Evolutionary conservation across 768 basidiomycete species (phyloP), one percentile per base, ranked within the genome.

Genomic region (Lenzites betulinus): DNA sequence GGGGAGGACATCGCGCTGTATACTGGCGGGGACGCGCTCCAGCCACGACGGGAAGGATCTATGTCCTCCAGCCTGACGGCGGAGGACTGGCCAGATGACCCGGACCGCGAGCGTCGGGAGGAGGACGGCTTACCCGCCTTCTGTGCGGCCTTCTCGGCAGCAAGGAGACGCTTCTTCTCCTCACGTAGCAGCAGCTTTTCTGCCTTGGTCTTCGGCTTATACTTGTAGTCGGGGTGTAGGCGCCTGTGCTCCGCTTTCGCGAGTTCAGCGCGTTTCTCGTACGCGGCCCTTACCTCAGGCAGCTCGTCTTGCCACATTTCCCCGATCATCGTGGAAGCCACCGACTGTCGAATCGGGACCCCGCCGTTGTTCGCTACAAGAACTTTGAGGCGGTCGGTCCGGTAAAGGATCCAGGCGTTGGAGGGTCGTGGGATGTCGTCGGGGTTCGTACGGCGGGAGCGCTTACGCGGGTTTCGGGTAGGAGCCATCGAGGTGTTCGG

Each of bases 151-250:
- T 54, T 57, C 59, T 59, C 58, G 38, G 54, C 59, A 39, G 4
- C 30, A 5, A 4, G 4, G 11, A 11, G 6, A 33, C 9, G 46
- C 55, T 64, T 61, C 25, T 26, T 48, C 59, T 56, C 52, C 18
- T 58, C 54, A 2, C 48, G 1, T n/a, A n/a, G n/a, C n/a, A n/a
- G n/a, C n/a, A 57, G 60, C 48, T 68, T 69, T 22, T 67, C 57
- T 26, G 63, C 65, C 51, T 66, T 68, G 50, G 64, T 64, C 54
- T 53, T 57, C 9, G 71, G 71, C 11, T 64, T 48, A 54, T 67
- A 73, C 48, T 70, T 67, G 58, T 72, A 73, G 36, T 51, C 59
- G 1, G 72, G 72, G 46, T 71, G 70, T 54, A 25, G 33, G 35
- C 23, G n/a, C 23, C 43, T 23, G 60, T 73, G 72, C 59, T 70